Percentiles rank a stretch among this genome's conserved stretches.
Conservation (phyloP, 495 filamentous ascomycete genomes). For the Pyrenopolyporus hunteri region DNA sequence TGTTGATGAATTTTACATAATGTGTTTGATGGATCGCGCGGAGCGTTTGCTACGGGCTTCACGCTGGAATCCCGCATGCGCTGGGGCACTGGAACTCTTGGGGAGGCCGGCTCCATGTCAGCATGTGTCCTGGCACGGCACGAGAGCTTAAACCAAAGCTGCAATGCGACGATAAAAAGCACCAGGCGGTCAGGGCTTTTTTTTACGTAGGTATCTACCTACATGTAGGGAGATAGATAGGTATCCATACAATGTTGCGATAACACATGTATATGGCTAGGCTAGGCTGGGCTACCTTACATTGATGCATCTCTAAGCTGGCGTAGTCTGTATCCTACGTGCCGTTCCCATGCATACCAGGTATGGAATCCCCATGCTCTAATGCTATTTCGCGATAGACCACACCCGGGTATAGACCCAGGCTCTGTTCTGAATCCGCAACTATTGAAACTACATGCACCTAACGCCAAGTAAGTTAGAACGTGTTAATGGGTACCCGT, state of each 20-base stretch:
- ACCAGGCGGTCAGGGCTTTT: slow-evolving; percentile 24
- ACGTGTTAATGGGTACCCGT: not conserved
- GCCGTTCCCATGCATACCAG: slow-evolving; percentile 33
- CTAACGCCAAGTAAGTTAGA: slow-evolving; percentile 5
- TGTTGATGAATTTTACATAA: too few species aligned
- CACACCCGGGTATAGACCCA: slow-evolving; percentile 6
- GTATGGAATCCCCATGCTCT: slow-evolving; percentile 20
- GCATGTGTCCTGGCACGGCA: slow-evolving; percentile 25
- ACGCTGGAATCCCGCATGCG: slow-evolving; percentile 22
- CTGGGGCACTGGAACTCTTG: slow-evolving; percentile 4
- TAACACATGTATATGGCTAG: too few species aligned
- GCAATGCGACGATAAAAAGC: slow-evolving; percentile 29
- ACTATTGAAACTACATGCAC: slow-evolving; percentile 28
- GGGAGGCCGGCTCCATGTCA: slow-evolving; percentile 13
- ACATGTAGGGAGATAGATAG: too few species aligned
- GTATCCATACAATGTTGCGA: too few species aligned
- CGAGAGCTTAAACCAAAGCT: slow-evolving; percentile 30
- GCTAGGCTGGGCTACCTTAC: too few species aligned
- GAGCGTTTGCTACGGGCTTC: slow-evolving; percentile 29
- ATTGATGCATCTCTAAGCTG: too few species aligned
- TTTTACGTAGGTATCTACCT: slow-evolving; percentile 4
- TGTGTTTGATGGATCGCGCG: slow-evolving; percentile 11
- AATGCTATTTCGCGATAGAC: slow-evolving; percentile 14
- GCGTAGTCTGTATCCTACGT: slow-evolving; percentile 24
- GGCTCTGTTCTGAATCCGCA: slow-evolving; percentile 18